Evolutionary conservation across 2,329 filamentous ascomycete genomes (phyloP).

Genomic region (Trichoderma hamatum): DNA sequence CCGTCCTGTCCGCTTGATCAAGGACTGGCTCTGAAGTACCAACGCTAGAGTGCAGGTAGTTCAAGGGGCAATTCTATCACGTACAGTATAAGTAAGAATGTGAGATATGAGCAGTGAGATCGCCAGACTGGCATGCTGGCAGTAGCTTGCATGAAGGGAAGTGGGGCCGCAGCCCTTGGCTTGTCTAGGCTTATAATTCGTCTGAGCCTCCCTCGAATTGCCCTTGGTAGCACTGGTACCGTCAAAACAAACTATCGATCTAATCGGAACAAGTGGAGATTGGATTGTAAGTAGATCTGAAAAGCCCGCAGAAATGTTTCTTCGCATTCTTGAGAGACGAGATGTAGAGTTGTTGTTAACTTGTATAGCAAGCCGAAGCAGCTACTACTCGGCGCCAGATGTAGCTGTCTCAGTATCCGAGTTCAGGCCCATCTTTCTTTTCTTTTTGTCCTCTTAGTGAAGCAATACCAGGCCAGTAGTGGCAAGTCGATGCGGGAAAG

Average conservation of each 20-base stretch:
- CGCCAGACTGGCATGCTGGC: constrained; percentile 30
- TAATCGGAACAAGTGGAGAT: neutral
- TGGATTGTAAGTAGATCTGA: constrained; percentile 7
- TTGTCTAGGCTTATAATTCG: neutral
- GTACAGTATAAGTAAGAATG: constrained; percentile 20
- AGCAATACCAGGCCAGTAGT: neutral
- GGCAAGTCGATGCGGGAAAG: neutral
- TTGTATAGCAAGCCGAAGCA: neutral
- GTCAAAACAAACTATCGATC: constrained; percentile 21
- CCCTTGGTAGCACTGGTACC: neutral
- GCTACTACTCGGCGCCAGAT: neutral
- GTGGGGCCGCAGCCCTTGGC: constrained; percentile 24
- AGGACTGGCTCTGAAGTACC: neutral
- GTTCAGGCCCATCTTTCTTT: neutral
- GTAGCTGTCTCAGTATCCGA: constrained; percentile 9
- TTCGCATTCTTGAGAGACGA: neutral
- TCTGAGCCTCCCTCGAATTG: constrained; percentile 20
- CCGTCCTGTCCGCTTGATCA: neutral
- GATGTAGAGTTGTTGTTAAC: neutral
- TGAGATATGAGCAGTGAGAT: constrained; percentile 32
- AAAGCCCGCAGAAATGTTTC: neutral
- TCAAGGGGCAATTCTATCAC: neutral
- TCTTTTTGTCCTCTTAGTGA: neutral
- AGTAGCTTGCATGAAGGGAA: constrained; percentile 23
- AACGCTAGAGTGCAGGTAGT: neutral